Evolutionary conservation across 73 alveolate species (phyloP).

Genomic region (Stentor roeselii): DNA sequence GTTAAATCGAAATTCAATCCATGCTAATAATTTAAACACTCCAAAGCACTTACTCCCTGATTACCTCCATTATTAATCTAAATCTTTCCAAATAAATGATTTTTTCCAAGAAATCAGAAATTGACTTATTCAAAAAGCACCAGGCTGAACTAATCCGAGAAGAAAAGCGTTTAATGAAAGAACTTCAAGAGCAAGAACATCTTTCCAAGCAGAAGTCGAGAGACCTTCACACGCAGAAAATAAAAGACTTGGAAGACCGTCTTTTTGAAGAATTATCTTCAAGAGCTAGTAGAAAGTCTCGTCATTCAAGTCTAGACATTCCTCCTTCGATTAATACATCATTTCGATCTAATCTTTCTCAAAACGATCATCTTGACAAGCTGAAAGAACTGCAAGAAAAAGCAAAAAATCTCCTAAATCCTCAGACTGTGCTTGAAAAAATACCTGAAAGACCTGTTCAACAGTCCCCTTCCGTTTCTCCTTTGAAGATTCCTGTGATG

Average conservation of each 20-base stretch:
- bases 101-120: not conserved
- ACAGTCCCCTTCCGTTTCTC: not conserved
- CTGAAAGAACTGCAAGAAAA: slow-evolving; percentile 6
- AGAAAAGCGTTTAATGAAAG: not conserved
- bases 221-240: not conserved
- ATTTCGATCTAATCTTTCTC: not conserved
- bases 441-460: not conserved
- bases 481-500: not conserved
- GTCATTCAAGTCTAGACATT: not conserved
- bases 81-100: not conserved
- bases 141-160: slow-evolving; percentile 24
- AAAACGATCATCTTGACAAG: not conserved
- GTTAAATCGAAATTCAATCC: too few relatives aligned
- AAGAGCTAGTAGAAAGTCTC: slow-evolving; percentile 5
- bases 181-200: not conserved
- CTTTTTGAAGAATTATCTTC: not conserved
- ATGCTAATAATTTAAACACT: too few relatives aligned
- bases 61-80: too few relatives aligned
- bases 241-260: not conserved
- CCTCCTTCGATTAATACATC: not conserved
- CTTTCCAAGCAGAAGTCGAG: not conserved
- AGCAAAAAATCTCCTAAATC: not conserved
- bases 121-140: not conserved
- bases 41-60: too few relatives aligned
- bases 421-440: not conserved